Conservation (phyloP, 2,329 filamentous ascomycete genomes). For the Orbilia brochopaga region DNA sequence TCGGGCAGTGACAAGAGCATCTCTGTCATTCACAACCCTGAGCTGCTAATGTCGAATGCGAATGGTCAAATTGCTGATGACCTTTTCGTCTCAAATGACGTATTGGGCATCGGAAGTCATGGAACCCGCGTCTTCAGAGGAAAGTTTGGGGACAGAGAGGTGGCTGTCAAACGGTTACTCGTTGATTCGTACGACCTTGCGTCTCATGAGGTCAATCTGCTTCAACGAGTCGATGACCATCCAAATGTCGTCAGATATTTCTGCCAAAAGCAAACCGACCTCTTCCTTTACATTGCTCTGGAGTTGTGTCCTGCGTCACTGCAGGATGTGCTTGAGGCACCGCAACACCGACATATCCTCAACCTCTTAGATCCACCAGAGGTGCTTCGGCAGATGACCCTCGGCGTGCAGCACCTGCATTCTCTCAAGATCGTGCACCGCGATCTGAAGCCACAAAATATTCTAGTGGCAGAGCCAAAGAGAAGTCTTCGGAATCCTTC, state of each 20-base stretch:
- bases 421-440: conserved; percentile 92
- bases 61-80: conserved; percentile 65
- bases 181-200: conserved; percentile 96
- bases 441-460: conserved; percentile 97
- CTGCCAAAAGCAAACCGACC: conserved; percentile 83
- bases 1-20: conserved; percentile 53
- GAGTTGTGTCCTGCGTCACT: conserved; percentile 93
- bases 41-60: conserved; percentile 25
- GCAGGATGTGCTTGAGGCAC: conserved; percentile 83
- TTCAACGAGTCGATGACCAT: conserved; percentile 93
- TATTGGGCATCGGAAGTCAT: conserved; percentile 81
- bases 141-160: conserved; percentile 88
- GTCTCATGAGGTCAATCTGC: conserved; percentile 85
- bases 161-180: conserved; percentile 96
- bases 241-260: conserved; percentile 97
- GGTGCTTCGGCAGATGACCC: conserved; percentile 85
- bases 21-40: conserved; percentile 55
- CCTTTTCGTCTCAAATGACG: conserved; percentile 45
- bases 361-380: conserved; percentile 71
- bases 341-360: conserved; percentile 66
- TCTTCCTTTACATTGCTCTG: conserved; percentile 94
- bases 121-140: conserved; percentile 96
- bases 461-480: conserved; percentile 75
- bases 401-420: conserved; percentile 87
- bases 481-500: conserved; percentile 56